Evolutionary conservation across 805 yeast species (phyloP), one percentile per base, ranked within the genome.

Genomic region (Cyberlindnera euphorbiae): DNA sequence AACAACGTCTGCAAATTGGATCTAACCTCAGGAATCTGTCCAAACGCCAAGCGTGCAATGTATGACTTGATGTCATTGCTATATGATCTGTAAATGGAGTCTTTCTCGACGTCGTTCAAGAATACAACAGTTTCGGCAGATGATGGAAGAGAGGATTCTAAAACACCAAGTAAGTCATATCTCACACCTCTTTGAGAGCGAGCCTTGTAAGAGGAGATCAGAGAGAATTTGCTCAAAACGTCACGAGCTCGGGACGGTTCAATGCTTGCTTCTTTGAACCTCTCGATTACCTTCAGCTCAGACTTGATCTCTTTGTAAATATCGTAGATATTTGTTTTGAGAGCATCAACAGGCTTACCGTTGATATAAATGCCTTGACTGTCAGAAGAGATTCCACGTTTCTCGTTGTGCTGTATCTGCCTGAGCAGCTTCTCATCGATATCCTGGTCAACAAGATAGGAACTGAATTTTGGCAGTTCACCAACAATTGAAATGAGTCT

Each of bases 1-100:
- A 90, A 72, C 16, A 82, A 39, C 28, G 86, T 82, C 54, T 85
- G 84, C 44, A 86, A 68, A 53, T 90, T 90, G 44, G 84, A 87
- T 35, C 70, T 67, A 25, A 79, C 69, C 6, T 71, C 71, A 1
- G 95, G 95, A 13, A 86, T 60, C 50, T 76, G 79, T 8, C 84
- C 87, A 21, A 67, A 67, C 25, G 71, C 64, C 7, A 63, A 54
- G 21, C 60, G 56, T n/a, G 62, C 58, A 26, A 73, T 48, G 50
- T 82, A 82, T 0, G 62, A 66, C 8, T 62, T 57, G 10, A 72
- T 55, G 28, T 80, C 66, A 17, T 60, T 53, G 1, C 74, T 53
- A 50, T 70, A 71, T 8, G 61, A 55, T 1, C 56, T 49, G 52
- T 84, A 88, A 22, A 63, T 67, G 1, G 55, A 49, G 52, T 86